Percentiles rank a stretch among this genome's conserved stretches.
phyloP scores from a whole-genome alignment of 257 asterid species.

The Asclepias syriaca region DNA sequence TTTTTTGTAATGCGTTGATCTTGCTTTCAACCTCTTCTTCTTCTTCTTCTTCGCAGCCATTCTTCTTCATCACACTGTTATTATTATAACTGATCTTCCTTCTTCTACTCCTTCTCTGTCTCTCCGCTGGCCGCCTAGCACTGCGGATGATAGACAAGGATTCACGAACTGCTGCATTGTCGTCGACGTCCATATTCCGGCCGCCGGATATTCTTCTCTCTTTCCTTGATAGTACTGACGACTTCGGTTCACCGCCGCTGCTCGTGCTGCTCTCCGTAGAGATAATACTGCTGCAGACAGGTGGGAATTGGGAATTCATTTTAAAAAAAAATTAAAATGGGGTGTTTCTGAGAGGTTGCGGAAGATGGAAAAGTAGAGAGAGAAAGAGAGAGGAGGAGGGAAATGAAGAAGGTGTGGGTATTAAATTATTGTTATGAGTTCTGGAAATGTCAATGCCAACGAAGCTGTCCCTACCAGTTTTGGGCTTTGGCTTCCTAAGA shows the following conservation, averaged over 20 bases:
- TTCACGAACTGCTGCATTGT: constrained; percentile 6
- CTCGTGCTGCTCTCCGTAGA: constrained; percentile 28
- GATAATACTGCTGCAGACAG: background rate
- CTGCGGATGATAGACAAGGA: constrained; percentile 17
- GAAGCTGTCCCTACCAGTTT: constrained; percentile 39
- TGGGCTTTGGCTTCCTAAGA: constrained; percentile 24
- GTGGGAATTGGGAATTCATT: too few relatives aligned
- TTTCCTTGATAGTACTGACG: constrained; percentile 16
- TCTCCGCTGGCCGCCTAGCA: constrained; percentile 20
- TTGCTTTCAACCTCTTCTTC: constrained; percentile 41
- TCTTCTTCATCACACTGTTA: constrained; percentile 11
- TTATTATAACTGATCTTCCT: background rate
- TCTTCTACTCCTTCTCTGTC: constrained; percentile 14
- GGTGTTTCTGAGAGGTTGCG: background rate
- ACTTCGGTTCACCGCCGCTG: constrained; percentile 13
- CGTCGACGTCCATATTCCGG: constrained; percentile 1
- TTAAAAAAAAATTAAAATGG: background rate
- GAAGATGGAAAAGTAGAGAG: background rate
- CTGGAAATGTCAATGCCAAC: constrained; percentile 52
- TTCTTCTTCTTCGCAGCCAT: constrained; percentile 20
- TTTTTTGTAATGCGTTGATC: constrained; percentile 43
- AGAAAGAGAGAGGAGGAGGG: background rate
- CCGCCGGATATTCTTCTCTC: constrained; percentile 7
- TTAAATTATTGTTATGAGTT: constrained; percentile 34
- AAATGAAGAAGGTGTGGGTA: constrained; percentile 21